Evolutionary conservation across 352 stramenopile genomes (phyloP).

Genomic region (Albugo laibachii): DNA sequence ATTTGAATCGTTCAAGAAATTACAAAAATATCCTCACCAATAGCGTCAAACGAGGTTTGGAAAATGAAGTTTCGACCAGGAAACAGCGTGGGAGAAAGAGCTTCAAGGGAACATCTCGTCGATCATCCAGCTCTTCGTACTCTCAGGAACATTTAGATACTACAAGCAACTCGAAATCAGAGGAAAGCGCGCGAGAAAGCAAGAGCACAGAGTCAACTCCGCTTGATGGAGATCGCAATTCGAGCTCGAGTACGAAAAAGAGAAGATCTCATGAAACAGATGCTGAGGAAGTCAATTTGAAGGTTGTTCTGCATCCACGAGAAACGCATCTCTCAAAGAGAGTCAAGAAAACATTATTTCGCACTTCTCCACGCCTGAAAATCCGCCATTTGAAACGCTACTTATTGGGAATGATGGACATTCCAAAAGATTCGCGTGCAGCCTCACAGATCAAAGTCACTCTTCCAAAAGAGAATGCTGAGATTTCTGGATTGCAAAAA

Average conservation of each 20-base stretch:
- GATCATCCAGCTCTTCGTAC: too few relatives aligned
- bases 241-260: too few relatives aligned
- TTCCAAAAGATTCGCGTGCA: constrained; percentile 10
- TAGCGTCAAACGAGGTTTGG: constrained; percentile 43
- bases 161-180: too few relatives aligned
- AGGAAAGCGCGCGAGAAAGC: too few relatives aligned
- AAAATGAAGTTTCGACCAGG: constrained; percentile 41
- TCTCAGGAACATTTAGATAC: too few relatives aligned
- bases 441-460: constrained; percentile 39
- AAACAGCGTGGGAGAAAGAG: constrained; percentile 9
- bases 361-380: constrained; percentile 40
- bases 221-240: too few relatives aligned
- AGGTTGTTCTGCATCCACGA: constrained; percentile 32
- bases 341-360: constrained; percentile 33
- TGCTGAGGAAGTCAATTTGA: constrained; percentile 13
- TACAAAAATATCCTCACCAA: constrained; percentile 70
- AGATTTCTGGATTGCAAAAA: constrained; percentile 19
- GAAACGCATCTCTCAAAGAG: constrained; percentile 13
- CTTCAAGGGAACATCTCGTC: too few relatives aligned
- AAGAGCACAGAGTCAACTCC: too few relatives aligned
- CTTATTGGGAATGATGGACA: constrained; percentile 13
- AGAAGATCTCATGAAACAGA: too few relatives aligned
- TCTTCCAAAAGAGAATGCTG: constrained; percentile 26
- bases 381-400: constrained; percentile 57
- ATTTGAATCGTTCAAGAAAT: constrained; percentile 56